Base-by-base conservation (phyloP, 2,329 filamentous ascomycete genomes). In the Penicillium palitans region DNA sequence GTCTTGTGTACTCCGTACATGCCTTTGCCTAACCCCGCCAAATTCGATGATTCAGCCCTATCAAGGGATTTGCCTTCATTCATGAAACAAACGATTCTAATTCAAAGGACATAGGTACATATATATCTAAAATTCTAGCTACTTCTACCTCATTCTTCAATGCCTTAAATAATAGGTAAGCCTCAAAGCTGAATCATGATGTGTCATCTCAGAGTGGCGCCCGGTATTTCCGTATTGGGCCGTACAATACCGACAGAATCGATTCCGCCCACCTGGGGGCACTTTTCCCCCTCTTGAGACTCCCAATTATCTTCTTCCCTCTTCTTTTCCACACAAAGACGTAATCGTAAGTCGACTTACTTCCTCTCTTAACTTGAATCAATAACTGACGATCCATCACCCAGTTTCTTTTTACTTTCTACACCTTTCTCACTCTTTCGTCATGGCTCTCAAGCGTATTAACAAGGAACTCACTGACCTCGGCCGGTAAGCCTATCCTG, bases 391-490 rank as follows among this genome's bases (percentile, higher is more conserved):
- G 6, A 40, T 42, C 44, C 42, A 27, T 27, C 24, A 13, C 6
- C 24, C 21, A 58, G 55, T 48, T 46, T 33, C 37, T 54, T 61
- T 58, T 50, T 56, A 50, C 51, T 51, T 49, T 53, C 41, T 45
- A 29, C 31, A 53, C 21, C 6, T 53, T 46, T 35, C 45, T 33
- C 33, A 17, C 17, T 57, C 47, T 61, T 44, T 70, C 70, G 67
- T 66, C 59, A 81, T 81, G 79, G 79, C 79, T 74, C 76, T 81
- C 60, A 81, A 81, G 78, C 74, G 79, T 70, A 81, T 81, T 74
- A 80, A 81, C 75, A 81, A 81, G 73, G 79, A 81, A 78, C 78
- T 81, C 68, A 76, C 77, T 75, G 79, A 81, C 66, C 76, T 81
- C 63, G 79, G 78, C 69, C 79, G 79, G 79, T 81, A 76, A 74